Percentiles rank a stretch among this genome's conserved stretches.
Conservation (phyloP, 139 green algal genomes). For the Tetradesmus obliquus region DNA sequence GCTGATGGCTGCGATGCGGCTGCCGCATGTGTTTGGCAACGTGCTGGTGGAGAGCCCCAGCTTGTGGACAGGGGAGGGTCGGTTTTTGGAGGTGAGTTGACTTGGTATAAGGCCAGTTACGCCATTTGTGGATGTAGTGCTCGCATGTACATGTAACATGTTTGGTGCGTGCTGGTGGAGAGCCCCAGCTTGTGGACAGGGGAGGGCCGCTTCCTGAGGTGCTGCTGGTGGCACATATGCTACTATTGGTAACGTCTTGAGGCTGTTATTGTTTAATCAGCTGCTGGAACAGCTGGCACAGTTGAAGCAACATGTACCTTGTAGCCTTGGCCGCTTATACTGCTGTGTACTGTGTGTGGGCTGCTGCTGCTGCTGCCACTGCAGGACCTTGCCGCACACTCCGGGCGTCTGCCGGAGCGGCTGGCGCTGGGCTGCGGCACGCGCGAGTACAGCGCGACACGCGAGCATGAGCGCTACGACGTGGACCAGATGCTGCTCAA, state of each 20-base stretch:
- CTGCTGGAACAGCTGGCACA: too few relatives aligned
- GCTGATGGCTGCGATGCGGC: slow-evolving; percentile 62
- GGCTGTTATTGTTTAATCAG: too few relatives aligned
- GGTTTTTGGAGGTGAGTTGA: slow-evolving; percentile 54
- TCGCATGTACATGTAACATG: too few relatives aligned
- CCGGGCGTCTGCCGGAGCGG: slow-evolving; percentile 58
- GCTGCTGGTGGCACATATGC: too few relatives aligned
- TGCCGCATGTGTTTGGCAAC: slow-evolving; percentile 54
- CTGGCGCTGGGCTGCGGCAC: slow-evolving; percentile 69
- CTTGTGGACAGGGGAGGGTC: slow-evolving; percentile 61
- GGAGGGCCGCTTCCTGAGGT: neutral
- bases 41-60: slow-evolving; percentile 62
- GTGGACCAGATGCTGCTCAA: slow-evolving; percentile 62
- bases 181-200: slow-evolving; percentile 60
- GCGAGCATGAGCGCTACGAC: slow-evolving; percentile 56
- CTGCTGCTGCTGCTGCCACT: neutral
- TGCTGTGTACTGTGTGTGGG: too few relatives aligned
- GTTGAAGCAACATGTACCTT: too few relatives aligned
- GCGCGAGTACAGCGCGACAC: slow-evolving; percentile 61
- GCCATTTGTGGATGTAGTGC: too few relatives aligned
- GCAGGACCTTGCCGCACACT: slow-evolving; percentile 39
- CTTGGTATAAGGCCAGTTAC: too few relatives aligned
- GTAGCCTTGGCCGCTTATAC: too few relatives aligned
- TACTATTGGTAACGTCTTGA: too few relatives aligned
- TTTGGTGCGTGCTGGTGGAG: slow-evolving; percentile 46